Evolutionary conservation across 179 eudicot genomes (phyloP).

Genomic region (Dionaea muscipula): DNA sequence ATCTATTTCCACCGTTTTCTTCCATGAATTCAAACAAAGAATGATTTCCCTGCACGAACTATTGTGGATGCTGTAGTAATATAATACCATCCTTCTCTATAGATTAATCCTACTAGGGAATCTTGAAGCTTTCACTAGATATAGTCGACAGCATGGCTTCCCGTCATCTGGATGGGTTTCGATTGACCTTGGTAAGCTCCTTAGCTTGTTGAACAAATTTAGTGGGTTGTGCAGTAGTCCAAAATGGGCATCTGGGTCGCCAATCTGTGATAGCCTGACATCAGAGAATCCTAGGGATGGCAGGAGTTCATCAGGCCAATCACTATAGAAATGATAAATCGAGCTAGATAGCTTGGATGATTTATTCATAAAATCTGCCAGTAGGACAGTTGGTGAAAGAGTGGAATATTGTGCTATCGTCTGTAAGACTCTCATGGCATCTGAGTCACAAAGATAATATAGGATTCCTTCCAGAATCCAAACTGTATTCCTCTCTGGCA

Average conservation of each 20-base stretch:
- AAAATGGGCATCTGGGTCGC: conserved; percentile 82
- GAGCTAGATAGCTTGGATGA: conserved; percentile 53
- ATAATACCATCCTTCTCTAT: conserved; percentile 12
- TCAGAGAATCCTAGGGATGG: conserved; percentile 79
- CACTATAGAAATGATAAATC: conserved; percentile 59
- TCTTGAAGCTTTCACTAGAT: conserved; percentile 79
- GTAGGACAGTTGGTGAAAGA: conserved; percentile 47
- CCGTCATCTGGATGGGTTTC: conserved; percentile 79
- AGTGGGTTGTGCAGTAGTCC: conserved; percentile 68
- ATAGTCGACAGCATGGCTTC: conserved; percentile 75
- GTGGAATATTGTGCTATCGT: conserved; percentile 53
- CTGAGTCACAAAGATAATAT: conserved; percentile 52
- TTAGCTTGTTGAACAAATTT: conserved; percentile 67
- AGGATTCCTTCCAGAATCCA: conserved; percentile 89
- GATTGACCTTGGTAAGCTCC: conserved; percentile 62
- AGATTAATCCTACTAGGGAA: conserved; percentile 36
- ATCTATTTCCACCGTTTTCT: too few relatives aligned
- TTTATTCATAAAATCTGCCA: conserved; percentile 93
- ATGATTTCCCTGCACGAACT: neutral
- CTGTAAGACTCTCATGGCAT: conserved; percentile 61
- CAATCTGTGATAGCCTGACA: conserved; percentile 77
- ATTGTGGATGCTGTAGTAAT: neutral
- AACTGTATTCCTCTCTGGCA: conserved; percentile 50
- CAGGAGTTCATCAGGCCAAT: conserved; percentile 80
- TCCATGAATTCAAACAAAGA: too few relatives aligned